Base-by-base conservation (phyloP, 2,329 filamentous ascomycete genomes). In the Hypoxylon rubiginosum region DNA sequence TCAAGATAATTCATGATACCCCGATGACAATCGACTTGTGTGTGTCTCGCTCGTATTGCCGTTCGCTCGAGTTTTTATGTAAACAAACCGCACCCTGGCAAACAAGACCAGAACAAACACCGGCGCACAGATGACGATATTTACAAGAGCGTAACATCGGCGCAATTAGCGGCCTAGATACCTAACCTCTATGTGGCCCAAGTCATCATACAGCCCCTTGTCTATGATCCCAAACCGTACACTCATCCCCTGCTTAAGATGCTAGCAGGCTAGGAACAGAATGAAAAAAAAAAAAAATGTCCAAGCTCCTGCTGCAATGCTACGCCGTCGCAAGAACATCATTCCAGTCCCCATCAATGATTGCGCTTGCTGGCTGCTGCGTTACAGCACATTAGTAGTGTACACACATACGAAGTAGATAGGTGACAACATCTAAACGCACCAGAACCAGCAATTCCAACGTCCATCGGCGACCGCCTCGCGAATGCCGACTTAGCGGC, bases 301-400 rank as follows among this genome's bases (percentile, higher is more conserved):
- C 66, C 58, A 64, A 64, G 60, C 66, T 68, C 54, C 50, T 30
- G 36, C 48, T 66, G 57, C 62, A 58, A 48, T 68, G 66, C 45
- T 61, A 68, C 62, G 57, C 63, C 60, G 43, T 51, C 58, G 57
- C 57, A 66, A 60, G 54, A 62, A 60, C 61, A 63, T 26, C 56
- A 24, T 65, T 52, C 48, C 21, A 24, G 9, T 24, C 8, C 6
- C 15, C 15, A n/a, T 51, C 26, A 28, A 60, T 58, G 19, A 36
- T 48, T 61, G 41, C 43, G 15, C 43, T 43, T 54, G 56, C 36
- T 57, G 59, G 60, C 67, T 56, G 41, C 64, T 59, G 53, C 50
- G 58, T 62, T 50, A 51, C 60, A 62, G 50, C 49, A 34, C 21
- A 41, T 53, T 50, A 56, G 48, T 36, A 32, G 15, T 5, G 15